Conservation (phyloP, 805 yeast species). For the Debaryomyces tyrocola region DNA sequence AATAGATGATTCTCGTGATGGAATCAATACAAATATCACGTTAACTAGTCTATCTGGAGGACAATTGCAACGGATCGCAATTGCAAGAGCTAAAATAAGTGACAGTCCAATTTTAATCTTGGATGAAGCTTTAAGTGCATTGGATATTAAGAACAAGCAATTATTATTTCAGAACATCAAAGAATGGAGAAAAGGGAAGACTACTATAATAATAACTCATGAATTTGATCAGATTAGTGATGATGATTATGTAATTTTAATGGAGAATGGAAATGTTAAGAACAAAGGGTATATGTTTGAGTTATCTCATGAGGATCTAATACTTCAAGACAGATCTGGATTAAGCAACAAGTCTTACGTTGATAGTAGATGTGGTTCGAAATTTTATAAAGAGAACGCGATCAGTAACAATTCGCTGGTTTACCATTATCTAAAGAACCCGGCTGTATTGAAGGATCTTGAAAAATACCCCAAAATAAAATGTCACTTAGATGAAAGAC, state of each 20-base stretch:
- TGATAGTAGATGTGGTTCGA: neutral
- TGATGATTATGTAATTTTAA: conserved; percentile 56
- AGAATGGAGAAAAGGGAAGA: conserved; percentile 60
- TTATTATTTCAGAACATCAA: conserved; percentile 51
- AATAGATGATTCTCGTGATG: conserved; percentile 49
- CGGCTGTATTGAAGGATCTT: conserved; percentile 22
- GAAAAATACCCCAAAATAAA: conserved; percentile 9
- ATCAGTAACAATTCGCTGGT: neutral
- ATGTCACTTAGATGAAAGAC: conserved; percentile 5
- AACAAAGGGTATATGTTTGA: conserved; percentile 12
- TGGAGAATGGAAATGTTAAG: conserved; percentile 58
- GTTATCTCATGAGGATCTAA: neutral
- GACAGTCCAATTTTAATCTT: conserved; percentile 74
- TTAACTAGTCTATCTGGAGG: conserved; percentile 74
- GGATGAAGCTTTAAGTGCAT: conserved; percentile 85
- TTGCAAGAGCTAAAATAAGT: conserved; percentile 79
- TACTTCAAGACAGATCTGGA: neutral
- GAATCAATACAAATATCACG: conserved; percentile 54
- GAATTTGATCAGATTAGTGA: conserved; percentile 57
- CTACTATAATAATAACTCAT: conserved; percentile 84
- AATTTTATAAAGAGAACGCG: conserved; percentile 8
- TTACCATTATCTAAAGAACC: conserved; percentile 15
- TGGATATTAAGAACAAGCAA: conserved; percentile 56
- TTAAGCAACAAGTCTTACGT: neutral
- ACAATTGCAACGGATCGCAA: conserved; percentile 77